These are phyloP conservation scores for Globisporangium radiosum DNA, from an alignment of 352 stramenopile species.

Conservation along the genomic window DNA sequence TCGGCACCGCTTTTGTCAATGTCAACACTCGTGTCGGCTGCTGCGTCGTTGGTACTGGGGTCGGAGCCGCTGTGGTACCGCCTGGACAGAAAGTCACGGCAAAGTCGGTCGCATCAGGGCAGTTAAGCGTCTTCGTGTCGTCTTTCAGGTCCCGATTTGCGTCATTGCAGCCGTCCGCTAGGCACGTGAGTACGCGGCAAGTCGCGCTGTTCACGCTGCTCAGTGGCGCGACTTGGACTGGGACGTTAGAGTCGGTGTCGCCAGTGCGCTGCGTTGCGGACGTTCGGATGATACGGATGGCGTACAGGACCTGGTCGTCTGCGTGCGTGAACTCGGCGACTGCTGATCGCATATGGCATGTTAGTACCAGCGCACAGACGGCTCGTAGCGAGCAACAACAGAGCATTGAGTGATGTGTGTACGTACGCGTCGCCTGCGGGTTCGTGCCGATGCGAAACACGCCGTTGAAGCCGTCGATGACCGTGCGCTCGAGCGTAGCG, in stretches of 20 bases:
- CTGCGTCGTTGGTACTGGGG: constrained; percentile 5
- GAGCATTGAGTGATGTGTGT: neutral
- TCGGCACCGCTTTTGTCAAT: neutral
- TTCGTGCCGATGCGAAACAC: constrained; percentile 18
- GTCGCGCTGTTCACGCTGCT: constrained; percentile 23
- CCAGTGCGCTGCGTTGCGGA: constrained; percentile 20
- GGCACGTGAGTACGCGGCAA: constrained; percentile 28
- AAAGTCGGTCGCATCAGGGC: constrained; percentile 22
- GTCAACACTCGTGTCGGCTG: constrained; percentile 1
- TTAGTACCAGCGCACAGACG: neutral
- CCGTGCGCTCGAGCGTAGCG: neutral
- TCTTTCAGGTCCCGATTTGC: constrained; percentile 54
- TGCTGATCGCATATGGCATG: constrained; percentile 3
- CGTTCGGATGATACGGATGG: constrained; percentile 47
- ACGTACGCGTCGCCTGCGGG: constrained; percentile 18
- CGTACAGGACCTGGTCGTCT: constrained; percentile 32
- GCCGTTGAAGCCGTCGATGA: constrained; percentile 8
- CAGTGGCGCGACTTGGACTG: constrained; percentile 38
- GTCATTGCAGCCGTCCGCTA: constrained; percentile 40
- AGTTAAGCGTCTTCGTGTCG: constrained; percentile 38
- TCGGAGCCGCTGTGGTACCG: constrained; percentile 12
- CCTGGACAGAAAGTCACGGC: constrained; percentile 28
- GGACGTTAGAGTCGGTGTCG: constrained; percentile 37
- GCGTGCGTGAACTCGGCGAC: constrained; percentile 38
- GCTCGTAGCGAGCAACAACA: neutral